Percentiles rank a stretch among this genome's conserved stretches.
phyloP scores from a whole-genome alignment of 1,139 yeast genomes.

The Eremothecium coryli region DNA sequence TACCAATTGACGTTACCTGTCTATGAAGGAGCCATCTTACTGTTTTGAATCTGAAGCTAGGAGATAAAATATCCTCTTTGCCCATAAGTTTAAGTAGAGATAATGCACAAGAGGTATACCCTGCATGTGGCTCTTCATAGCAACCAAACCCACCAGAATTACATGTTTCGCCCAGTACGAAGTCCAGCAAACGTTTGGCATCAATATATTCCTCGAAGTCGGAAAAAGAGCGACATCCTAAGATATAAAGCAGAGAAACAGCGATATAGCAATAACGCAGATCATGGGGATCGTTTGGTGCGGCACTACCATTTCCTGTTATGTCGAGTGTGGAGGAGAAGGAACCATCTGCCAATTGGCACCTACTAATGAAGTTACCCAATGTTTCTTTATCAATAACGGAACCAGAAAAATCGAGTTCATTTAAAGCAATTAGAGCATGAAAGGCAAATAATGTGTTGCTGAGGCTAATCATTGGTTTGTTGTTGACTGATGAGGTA shows the following conservation, averaged over 20 bases:
- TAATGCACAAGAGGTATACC: conserved; percentile 79
- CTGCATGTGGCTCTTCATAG: conserved; percentile 73
- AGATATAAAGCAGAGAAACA: conserved; percentile 46
- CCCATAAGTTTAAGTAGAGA: conserved; percentile 48
- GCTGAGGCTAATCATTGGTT: conserved; percentile 21
- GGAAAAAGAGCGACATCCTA: conserved; percentile 30
- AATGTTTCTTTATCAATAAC: conserved; percentile 11
- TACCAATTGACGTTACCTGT: conserved; percentile 37
- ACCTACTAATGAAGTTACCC: conserved; percentile 18
- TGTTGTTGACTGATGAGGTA: conserved; percentile 11
- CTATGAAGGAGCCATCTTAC: conserved; percentile 54
- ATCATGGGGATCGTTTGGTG: conserved; percentile 58
- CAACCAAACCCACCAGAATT: conserved; percentile 64
- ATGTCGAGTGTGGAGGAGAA: conserved; percentile 45
- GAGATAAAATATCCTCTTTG: conserved; percentile 18
- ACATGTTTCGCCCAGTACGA: conserved; percentile 38
- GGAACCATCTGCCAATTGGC: conserved; percentile 39
- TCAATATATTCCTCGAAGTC: conserved; percentile 37
- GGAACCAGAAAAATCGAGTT: conserved; percentile 13
- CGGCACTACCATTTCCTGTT: conserved; percentile 21
- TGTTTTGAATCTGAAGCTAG: conserved; percentile 31
- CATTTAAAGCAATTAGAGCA: conserved; percentile 14
- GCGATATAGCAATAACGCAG: conserved; percentile 73
- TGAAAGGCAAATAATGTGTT: conserved; percentile 28
- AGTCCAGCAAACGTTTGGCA: conserved; percentile 32